Evolutionary conservation across 495 filamentous ascomycete species (phyloP).

Genomic region (Hyaloscypha finlandica): DNA sequence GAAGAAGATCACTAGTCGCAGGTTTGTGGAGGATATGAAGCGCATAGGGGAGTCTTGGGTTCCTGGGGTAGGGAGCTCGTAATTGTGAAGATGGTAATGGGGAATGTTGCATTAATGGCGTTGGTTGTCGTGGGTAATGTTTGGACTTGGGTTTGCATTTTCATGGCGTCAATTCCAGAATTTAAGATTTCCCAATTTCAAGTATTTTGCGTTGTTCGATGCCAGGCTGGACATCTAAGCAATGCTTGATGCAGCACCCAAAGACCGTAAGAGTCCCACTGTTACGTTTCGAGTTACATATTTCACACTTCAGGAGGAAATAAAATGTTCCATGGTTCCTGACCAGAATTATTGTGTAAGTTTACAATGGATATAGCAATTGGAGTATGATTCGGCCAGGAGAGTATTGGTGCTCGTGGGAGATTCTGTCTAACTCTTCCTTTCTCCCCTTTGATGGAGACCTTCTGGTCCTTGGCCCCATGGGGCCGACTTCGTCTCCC

Average conservation of each 20-base stretch:
- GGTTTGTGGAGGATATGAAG: conserved; percentile 80
- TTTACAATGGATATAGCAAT: too few species aligned
- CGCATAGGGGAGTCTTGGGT: conserved; percentile 68
- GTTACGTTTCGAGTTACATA: too few species aligned
- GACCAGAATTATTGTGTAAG: too few species aligned
- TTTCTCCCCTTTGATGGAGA: conserved; percentile 33
- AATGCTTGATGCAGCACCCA: too few species aligned
- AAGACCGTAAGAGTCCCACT: too few species aligned
- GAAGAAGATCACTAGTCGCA: conserved; percentile 73
- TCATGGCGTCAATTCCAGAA: not conserved
- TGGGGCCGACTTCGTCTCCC: conserved; percentile 53
- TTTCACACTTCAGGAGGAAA: too few species aligned
- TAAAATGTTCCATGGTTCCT: too few species aligned
- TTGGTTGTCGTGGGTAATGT: not conserved
- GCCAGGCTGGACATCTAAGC: too few species aligned
- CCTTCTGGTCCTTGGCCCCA: conserved; percentile 48
- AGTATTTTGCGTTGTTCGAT: too few species aligned
- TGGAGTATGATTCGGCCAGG: too few species aligned
- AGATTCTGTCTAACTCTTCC: not conserved
- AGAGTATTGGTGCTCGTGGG: too few species aligned
- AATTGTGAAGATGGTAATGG: not conserved
- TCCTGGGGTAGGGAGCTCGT: conserved; percentile 24
- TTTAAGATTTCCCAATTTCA: not conserved
- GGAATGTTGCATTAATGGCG: conserved; percentile 37
- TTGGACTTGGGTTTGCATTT: not conserved